Evolutionary conservation across 176 grass and related monocot genomes (phyloP).

Genomic region (Oryza nivara): DNA sequence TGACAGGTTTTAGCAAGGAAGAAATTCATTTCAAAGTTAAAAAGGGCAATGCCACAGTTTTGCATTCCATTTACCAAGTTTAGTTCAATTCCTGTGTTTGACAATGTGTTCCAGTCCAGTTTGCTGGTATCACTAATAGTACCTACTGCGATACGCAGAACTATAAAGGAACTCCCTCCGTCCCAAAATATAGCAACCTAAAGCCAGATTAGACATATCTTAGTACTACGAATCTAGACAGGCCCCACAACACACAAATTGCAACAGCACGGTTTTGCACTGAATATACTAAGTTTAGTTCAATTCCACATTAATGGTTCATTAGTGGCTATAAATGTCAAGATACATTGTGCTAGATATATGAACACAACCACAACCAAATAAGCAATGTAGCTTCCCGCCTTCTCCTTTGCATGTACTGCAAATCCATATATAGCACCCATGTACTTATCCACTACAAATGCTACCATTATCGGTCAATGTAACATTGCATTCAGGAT

Average conservation of each 20-base stretch:
- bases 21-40: neutral
- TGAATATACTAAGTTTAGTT: neutral
- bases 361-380: neutral
- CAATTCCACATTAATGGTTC: neutral
- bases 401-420: neutral
- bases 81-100: conserved; percentile 14
- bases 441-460: neutral
- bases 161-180: neutral
- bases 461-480: neutral
- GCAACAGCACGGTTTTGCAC: neutral
- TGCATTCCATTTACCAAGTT: conserved; percentile 14
- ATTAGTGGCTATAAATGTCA: neutral
- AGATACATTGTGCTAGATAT: conserved; percentile 1
- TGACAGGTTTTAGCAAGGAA: neutral
- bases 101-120: neutral
- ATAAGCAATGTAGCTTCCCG: conserved; percentile 2
- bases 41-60: neutral
- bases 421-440: neutral
- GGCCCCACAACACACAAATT: neutral
- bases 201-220: no score
- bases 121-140: neutral
- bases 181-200: no score
- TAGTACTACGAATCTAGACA: no score
- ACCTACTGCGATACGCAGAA: neutral
- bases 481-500: neutral